These are phyloP conservation scores for Kluyveromyces marxianus DNA, from an alignment of 1,139 yeast genomes.

Conservation along the genomic window DNA sequence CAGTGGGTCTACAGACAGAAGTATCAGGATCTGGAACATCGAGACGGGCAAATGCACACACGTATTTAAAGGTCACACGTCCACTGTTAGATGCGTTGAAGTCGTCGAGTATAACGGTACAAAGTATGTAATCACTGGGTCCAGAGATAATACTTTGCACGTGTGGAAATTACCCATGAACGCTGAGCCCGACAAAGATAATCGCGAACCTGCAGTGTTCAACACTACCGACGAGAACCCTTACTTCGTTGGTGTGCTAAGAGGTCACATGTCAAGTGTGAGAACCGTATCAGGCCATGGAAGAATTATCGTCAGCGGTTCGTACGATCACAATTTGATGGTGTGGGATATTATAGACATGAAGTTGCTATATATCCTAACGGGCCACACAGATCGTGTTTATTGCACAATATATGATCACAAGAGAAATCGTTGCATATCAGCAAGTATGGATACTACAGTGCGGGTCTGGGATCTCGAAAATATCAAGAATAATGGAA, in stretches of 20 bases:
- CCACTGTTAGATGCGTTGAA: conserved; percentile 87
- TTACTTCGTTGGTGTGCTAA: conserved; percentile 62
- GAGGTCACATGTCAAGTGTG: conserved; percentile 84
- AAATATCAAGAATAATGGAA: conserved; percentile 27
- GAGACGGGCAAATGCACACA: conserved; percentile 45
- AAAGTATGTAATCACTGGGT: conserved; percentile 73
- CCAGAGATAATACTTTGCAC: conserved; percentile 81
- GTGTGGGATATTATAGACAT: conserved; percentile 86
- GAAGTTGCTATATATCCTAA: conserved; percentile 60
- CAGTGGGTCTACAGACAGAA: conserved; percentile 87
- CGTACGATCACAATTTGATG: conserved; percentile 83
- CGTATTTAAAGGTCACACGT: conserved; percentile 82
- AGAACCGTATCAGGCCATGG: conserved; percentile 85
- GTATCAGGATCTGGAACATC: conserved; percentile 88
- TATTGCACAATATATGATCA: conserved; percentile 81
- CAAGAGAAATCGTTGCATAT: conserved; percentile 68
- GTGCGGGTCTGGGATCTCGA: conserved; percentile 86
- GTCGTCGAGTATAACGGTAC: conserved; percentile 58
- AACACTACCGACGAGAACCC: conserved; percentile 52
- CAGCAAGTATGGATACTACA: conserved; percentile 88
- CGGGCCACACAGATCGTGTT: conserved; percentile 82
- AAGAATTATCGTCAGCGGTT: conserved; percentile 77
- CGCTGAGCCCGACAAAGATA: conserved; percentile 32
- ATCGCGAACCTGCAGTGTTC: conserved; percentile 32
- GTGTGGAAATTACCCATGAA: conserved; percentile 80